Evolutionary conservation across 306 rosid genomes (phyloP).

Genomic region (Fragaria nilgerrensis): DNA sequence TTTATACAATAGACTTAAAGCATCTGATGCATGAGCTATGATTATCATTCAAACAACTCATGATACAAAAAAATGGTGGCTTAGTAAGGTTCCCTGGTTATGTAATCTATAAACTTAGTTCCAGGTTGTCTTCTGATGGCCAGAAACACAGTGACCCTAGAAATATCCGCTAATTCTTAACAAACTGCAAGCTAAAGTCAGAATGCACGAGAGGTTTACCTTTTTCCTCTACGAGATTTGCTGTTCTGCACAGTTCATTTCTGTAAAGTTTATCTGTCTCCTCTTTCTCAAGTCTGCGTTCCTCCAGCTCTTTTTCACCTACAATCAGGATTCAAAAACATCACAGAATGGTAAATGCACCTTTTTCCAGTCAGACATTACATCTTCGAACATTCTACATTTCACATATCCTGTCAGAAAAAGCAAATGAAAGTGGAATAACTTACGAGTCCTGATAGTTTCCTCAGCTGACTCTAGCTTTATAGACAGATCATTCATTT

Average conservation of each 20-base stretch:
- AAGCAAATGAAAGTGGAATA: constrained; percentile 1
- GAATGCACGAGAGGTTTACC: constrained; percentile 37
- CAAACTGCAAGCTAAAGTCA: constrained; percentile 6
- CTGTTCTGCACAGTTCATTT: constrained; percentile 52
- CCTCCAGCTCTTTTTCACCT: constrained; percentile 68
- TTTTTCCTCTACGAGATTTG: constrained; percentile 57
- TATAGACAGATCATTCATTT: constrained; percentile 40
- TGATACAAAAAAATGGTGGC: neutral
- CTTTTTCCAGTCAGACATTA: neutral
- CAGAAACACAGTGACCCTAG: neutral
- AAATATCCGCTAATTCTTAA: too few relatives aligned
- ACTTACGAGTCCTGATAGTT: constrained; percentile 59
- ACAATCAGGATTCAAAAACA: too few relatives aligned
- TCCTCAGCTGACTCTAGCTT: constrained; percentile 66
- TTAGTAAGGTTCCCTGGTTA: neutral
- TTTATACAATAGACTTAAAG: neutral
- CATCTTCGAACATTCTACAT: neutral
- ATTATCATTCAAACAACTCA: constrained; percentile 10
- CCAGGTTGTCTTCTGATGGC: neutral
- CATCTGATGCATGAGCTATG: neutral
- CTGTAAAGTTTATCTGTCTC: constrained; percentile 50
- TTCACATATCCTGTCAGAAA: neutral
- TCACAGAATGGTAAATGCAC: constrained; percentile 2
- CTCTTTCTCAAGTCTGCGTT: neutral
- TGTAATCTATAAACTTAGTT: neutral